Evolutionary conservation across 148 eudicot genomes (phyloP).

Genomic region (Suaeda aralocaspica): DNA sequence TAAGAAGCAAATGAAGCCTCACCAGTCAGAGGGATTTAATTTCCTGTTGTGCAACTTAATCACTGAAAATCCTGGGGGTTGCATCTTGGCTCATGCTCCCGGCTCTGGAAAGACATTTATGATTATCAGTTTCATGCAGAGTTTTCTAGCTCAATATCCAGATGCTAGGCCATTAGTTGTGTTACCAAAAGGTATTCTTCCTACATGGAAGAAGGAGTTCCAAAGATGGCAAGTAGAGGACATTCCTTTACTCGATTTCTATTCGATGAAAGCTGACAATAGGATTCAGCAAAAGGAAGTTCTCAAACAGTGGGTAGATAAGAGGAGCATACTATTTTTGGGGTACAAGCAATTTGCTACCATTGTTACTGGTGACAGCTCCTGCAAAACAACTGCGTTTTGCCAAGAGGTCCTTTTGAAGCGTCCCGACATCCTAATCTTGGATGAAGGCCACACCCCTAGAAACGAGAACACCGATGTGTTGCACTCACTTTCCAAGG

Average conservation of each 20-base stretch:
- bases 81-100: constrained; percentile 96
- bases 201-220: constrained; percentile 86
- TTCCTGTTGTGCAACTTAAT: constrained; percentile 72
- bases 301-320: constrained; percentile 61
- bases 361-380: constrained; percentile 56
- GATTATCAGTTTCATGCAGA: constrained; percentile 90
- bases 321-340: constrained; percentile 65
- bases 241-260: constrained; percentile 66
- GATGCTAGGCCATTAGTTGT: constrained; percentile 78
- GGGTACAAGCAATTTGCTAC: constrained; percentile 77
- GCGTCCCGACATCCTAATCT: constrained; percentile 59
- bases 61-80: constrained; percentile 80
- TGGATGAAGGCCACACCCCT: constrained; percentile 96
- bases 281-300: constrained; percentile 70
- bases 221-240: constrained; percentile 91
- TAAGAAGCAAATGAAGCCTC: constrained; percentile 83
- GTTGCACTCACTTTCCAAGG: constrained; percentile 60
- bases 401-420: constrained; percentile 64
- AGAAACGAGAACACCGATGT: constrained; percentile 81
- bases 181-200: constrained; percentile 72
- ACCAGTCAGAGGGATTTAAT: constrained; percentile 86
- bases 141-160: constrained; percentile 80
- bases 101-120: constrained; percentile 96
- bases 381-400: constrained; percentile 35
- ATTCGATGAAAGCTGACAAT: constrained; percentile 77